Conservation (phyloP, 73 alveolate genomes). For the Paramecium sexaurelia region DNA sequence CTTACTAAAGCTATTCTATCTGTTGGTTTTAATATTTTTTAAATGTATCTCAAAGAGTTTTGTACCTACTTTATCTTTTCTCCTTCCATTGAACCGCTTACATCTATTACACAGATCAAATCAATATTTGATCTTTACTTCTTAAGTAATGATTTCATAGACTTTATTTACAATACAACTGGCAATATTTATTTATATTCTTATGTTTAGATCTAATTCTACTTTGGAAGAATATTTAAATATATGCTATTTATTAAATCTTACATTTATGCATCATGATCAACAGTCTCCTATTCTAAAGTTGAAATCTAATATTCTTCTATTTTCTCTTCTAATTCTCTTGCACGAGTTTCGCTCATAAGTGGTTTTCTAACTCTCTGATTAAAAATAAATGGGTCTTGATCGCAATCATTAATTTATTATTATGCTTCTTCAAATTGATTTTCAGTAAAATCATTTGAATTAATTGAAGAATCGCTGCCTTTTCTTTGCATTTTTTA, state of each 20-base stretch:
- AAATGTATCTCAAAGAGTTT: slow-evolving; percentile 43
- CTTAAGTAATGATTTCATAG: not conserved
- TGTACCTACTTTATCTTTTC: slow-evolving; percentile 38
- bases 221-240: not conserved
- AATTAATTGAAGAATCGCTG: not conserved
- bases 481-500: not conserved
- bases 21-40: not conserved
- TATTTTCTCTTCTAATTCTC: not conserved
- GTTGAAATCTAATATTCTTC: not conserved
- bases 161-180: not conserved
- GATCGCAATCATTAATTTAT: not conserved
- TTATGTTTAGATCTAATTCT: not conserved
- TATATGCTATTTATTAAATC: not conserved
- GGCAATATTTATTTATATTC: not conserved
- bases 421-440: not conserved
- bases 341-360: not conserved
- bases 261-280: not conserved
- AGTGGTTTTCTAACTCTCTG: not conserved
- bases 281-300: not conserved
- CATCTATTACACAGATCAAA: slow-evolving; percentile 57
- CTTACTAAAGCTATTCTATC: slow-evolving; percentile 37
- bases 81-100: slow-evolving; percentile 64
- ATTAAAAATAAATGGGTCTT: not conserved
- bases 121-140: slow-evolving; percentile 47
- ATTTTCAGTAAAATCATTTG: not conserved